Evolutionary conservation across 768 basidiomycete genomes (phyloP), one percentile per base, ranked within the genome.

Genomic region (Boletus huronensis): DNA sequence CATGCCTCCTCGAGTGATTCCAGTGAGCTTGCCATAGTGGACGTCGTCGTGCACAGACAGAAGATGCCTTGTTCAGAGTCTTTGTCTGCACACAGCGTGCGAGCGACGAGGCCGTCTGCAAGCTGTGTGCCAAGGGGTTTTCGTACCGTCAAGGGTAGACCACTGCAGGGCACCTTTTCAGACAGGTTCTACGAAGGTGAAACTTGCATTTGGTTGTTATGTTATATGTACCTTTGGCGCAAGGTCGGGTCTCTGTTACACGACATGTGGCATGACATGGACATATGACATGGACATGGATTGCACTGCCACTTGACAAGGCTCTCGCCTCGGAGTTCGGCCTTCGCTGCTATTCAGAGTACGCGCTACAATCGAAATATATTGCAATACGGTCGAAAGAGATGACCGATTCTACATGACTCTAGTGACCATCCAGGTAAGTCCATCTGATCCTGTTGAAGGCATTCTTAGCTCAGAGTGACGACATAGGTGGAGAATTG

Each of bases 1-100:
- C 68, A 3, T 16, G 70, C 69, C 61, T 67, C 69, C 54, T 70
- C 69, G 19, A 70, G 59, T n/a, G 58, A 57, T 21, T 64, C 69
- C 13, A 70, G 53, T 7, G 67, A 60, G 29, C 28, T 42, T 23
- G 54, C 45, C 69, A 69, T 72, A 44, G 36, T 39, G 46, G 39
- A 14, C 14, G 29, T 26, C 21, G n/a, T 50, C 7, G 26, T 34
- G 17, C 13, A 10, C 11, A 35, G 41, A 45, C 34, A 25, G 38
- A 25, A 49, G 11, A 35, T 1, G 21, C 9, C 32, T 32, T 17
- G n/a, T 6, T 44, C 38, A 7, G 34, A 35, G 21, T 10, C 41
- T 28, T 47, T 28, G 32, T 17, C 41, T 31, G 26, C 23, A 28
- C 43, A 26, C 41, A 34, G 51, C 51, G 54, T 62, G 54, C 56